phyloP scores from a whole-genome alignment of 1,139 yeast genomes.

The Nematodospora anomalae region DNA sequence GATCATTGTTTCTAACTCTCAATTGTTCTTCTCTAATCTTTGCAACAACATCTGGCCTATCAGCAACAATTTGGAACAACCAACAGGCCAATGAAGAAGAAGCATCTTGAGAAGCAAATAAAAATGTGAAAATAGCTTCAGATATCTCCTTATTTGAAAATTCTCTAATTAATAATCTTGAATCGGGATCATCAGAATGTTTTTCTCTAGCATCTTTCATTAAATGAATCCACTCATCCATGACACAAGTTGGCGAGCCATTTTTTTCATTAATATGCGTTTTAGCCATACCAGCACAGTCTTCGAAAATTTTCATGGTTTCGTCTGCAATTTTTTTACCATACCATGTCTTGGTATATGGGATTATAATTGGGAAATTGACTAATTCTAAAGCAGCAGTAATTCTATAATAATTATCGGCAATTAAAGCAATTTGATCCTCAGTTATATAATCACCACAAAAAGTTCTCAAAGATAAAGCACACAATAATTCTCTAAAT shows the following conservation, averaged over 20 bases:
- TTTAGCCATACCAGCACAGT: slow-evolving; percentile 86
- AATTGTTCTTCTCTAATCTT: slow-evolving; percentile 92
- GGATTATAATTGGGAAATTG: slow-evolving; percentile 93
- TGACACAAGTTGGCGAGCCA: slow-evolving; percentile 79
- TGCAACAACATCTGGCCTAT: slow-evolving; percentile 83
- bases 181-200: slow-evolving; percentile 42
- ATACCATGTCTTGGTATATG: slow-evolving; percentile 97
- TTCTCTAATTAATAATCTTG: slow-evolving; percentile 69
- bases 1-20: slow-evolving; percentile 76
- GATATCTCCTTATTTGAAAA: slow-evolving; percentile 90
- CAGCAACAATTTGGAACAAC: slow-evolving; percentile 95
- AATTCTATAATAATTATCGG: slow-evolving; percentile 87
- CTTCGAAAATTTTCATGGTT: slow-evolving; percentile 88
- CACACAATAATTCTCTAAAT: slow-evolving; percentile 95
- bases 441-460: slow-evolving; percentile 95
- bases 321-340: slow-evolving; percentile 91
- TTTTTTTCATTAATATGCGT: slow-evolving; percentile 68
- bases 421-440: slow-evolving; percentile 79
- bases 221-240: slow-evolving; percentile 91
- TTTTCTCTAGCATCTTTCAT: slow-evolving; percentile 76
- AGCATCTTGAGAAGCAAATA: slow-evolving; percentile 98
- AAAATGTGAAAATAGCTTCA: slow-evolving; percentile 92
- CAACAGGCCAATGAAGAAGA: slow-evolving; percentile 97
- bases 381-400: slow-evolving; percentile 97
- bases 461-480: slow-evolving; percentile 86